Evolutionary conservation across 371 early-diverging fungal genomes (phyloP).

Genomic region (Actinomortierella ambigua): DNA sequence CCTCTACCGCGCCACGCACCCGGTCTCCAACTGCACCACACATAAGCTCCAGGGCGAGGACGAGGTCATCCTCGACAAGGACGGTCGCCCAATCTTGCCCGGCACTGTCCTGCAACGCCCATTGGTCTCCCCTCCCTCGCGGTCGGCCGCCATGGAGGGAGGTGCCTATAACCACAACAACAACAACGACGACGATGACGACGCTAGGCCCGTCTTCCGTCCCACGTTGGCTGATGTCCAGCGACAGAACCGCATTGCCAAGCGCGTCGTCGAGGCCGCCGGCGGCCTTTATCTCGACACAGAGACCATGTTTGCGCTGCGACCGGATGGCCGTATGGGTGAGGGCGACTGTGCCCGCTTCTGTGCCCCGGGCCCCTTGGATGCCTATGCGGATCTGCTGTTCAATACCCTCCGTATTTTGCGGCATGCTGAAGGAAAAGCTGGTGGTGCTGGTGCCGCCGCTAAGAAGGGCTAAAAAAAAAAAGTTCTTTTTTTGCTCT

Average conservation of each 20-base stretch:
- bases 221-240: conserved; percentile 62
- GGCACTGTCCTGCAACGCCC: conserved; percentile 17
- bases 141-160: conserved; percentile 34
- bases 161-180: no score
- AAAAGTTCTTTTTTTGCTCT: no score
- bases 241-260: conserved; percentile 62
- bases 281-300: conserved; percentile 65
- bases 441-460: no score
- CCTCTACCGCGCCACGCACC: conserved; percentile 57
- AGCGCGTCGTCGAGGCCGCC: conserved; percentile 57
- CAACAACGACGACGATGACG: conserved; percentile 35
- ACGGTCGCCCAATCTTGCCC: conserved; percentile 17
- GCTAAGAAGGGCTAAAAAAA: no score
- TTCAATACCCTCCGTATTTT: conserved; percentile 52
- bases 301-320: conserved; percentile 53
- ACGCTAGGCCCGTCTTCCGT: conserved; percentile 22
- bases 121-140: conserved; percentile 3
- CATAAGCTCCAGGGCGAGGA: conserved; percentile 34
- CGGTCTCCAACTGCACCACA: conserved; percentile 14
- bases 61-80: conserved; percentile 14
- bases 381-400: conserved; percentile 57
- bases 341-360: conserved; percentile 63
- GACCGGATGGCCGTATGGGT: conserved; percentile 67
- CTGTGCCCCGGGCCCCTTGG: conserved; percentile 70
- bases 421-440: not conserved